phyloP scores from a whole-genome alignment of 1,284 basidiomycete species.

The Rhodofomes roseus region DNA sequence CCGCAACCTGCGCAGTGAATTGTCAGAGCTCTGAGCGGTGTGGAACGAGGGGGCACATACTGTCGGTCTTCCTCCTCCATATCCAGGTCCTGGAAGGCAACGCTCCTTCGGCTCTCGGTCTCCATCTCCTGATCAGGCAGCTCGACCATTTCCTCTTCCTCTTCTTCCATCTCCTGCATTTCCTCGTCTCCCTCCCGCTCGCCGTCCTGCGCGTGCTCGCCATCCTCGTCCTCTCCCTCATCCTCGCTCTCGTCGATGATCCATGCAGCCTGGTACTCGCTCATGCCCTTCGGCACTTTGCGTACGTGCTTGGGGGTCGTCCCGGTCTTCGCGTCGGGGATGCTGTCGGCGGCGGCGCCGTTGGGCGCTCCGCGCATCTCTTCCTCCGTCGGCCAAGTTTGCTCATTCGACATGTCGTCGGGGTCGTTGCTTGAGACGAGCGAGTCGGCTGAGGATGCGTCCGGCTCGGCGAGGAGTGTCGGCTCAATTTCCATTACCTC shows the following conservation, averaged over 20 bases:
- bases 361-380: conserved; percentile 65
- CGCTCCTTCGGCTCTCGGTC: conserved; percentile 51
- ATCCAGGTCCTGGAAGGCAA: conserved; percentile 74
- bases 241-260: conserved; percentile 82
- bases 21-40: no score
- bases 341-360: conserved; percentile 29
- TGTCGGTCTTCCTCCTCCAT: conserved; percentile 81
- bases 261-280: conserved; percentile 93
- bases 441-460: conserved; percentile 78
- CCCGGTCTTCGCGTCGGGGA: conserved; percentile 64
- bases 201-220: conserved; percentile 37
- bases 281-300: conserved; percentile 85
- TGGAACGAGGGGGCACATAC: conserved; percentile 50
- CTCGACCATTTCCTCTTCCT: conserved; percentile 69
- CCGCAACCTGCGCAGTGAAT: conserved; percentile 46
- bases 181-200: conserved; percentile 39
- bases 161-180: conserved; percentile 40
- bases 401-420: conserved; percentile 89
- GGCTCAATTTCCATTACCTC: conserved; percentile 64
- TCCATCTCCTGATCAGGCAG: conserved; percentile 59
- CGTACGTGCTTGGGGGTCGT: conserved; percentile 75
- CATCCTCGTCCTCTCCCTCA: conserved; percentile 50
- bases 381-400: conserved; percentile 99
- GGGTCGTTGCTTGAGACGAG: conserved; percentile 85
- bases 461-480: conserved; percentile 52